Conservation (phyloP, 164 flowering plant genomes). For the Kingdonia uniflora region DNA sequence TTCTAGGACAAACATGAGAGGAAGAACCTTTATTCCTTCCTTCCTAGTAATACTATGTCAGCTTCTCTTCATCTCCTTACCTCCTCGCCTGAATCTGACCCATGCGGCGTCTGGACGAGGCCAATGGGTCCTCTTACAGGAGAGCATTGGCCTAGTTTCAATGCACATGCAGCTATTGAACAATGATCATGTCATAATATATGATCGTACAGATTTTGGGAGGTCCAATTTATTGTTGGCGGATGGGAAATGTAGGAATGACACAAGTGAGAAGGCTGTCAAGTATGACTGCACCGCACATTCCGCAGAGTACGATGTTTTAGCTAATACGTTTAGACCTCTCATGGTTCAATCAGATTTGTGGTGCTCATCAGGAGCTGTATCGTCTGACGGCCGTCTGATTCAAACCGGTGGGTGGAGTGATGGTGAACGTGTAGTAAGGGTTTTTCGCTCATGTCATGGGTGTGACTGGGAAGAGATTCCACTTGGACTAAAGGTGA, state of each 20-base stretch:
- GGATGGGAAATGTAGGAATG: conserved; percentile 28
- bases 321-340: conserved; percentile 51
- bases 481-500: conserved; percentile 11
- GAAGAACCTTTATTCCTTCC: too few species aligned
- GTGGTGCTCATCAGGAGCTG: conserved; percentile 85
- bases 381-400: conserved; percentile 41
- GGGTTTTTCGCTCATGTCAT: conserved; percentile 38
- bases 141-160: conserved; percentile 55
- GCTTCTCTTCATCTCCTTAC: too few species aligned
- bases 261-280: conserved; percentile 19
- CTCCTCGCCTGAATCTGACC: too few species aligned
- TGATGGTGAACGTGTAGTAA: conserved; percentile 45
- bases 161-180: conserved; percentile 73
- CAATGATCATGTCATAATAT: conserved; percentile 45
- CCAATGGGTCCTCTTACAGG: conserved; percentile 13
- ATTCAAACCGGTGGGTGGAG: conserved; percentile 76
- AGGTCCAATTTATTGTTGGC: conserved; percentile 56
- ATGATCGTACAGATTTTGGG: conserved; percentile 73
- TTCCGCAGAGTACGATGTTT: conserved; percentile 52
- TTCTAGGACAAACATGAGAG: too few species aligned
- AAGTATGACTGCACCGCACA: conserved; percentile 70
- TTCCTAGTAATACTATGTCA: too few species aligned
- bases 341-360: conserved; percentile 57
- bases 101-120: conserved; percentile 5
- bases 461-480: conserved; percentile 70